Evolutionary conservation across 148 eudicot genomes (phyloP), one percentile per base, ranked within the genome.

Genomic region (Rhododendron ferrugineum): DNA sequence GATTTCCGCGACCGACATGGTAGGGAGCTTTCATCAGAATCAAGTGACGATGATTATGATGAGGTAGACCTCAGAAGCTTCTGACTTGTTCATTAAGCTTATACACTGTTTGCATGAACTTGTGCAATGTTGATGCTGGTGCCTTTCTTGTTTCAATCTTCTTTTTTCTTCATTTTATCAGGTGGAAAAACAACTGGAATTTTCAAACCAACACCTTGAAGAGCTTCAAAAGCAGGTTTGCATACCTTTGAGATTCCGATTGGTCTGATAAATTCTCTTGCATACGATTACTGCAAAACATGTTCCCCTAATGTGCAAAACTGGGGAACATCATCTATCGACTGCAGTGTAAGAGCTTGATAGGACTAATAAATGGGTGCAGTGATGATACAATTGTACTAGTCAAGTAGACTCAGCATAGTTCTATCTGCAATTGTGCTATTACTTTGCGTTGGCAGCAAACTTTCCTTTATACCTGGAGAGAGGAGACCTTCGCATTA

Each of bases 181-280:
- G 92, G 89, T 87, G 79, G 92, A 91, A 88, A 90, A 90, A 80
- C 86, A 91, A 62, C 86, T 94, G 77, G 90, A 88, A n/a, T 40
- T 88, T 78, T 88, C 92, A 70, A 87, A 72, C 62, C 91, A 88
- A 84, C 90, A 87, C 87, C 89, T 94, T 72, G 94, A 91, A 84
- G 96, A 91, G 82, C 94, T 96, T 77, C 90, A 85, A 80, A 87
- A 92, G 44, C 94, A 96, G 99, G 99, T 96, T 58, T 68, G 92
- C 85, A 42, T 75, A 84, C 82, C 80, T 79, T 78, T 32, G 20
- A 23, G 8, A 72, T 58, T 54, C 79, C 28, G 75, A 62, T n/a
- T 52, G 14, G 66, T 32, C 32, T 23, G 62, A 54, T 73, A 30
- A 75, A 82, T 70, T 9, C 60, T 58, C 56, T 22, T 52, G 5